Base-by-base conservation (phyloP, 78 protist genomes). In the Thecamonas trahens region DNA sequence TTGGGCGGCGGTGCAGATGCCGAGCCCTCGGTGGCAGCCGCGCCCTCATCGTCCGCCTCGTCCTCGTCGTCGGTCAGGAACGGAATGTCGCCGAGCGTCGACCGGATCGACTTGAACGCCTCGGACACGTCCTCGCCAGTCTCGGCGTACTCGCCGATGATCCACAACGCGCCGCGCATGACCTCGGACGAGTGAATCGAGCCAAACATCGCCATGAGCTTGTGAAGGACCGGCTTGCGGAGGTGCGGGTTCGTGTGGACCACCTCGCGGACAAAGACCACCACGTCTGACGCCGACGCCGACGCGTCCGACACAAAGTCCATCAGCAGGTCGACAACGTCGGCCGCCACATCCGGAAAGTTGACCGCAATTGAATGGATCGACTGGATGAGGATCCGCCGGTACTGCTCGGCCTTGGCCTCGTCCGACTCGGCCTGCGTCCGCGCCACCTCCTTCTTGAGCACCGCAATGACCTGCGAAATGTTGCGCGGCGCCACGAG, bases 311-410 rank as follows among this genome's bases (percentile, higher is more conserved):
- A 88, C 86, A 92, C 14, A 67, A 79, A 86, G 44, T 92, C 96
- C 89, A 92, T 88, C 38, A 88, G 77, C 28, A 83, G 54, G 37
- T 82, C 92, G 22, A 94, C 94, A n/a, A 92, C 93, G n/a, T 29
- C 60, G 9, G 76, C 68, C 20, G 93, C 91, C 14, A 84, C 86
- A 7, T 76, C 89, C 18, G 96, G 97, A 88, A 90, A 91, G 65
- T 82, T 72, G 44, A 90, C 73, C 18, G 92, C 90, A 15, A 87
- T 82, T 29, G 17, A 15, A 77, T 94, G 99, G 60, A 96, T 85
- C 11, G 95, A 65, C 14, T 63, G 7, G 64, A 95, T 74, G 49
- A 95, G 80, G 32, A 79, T 32, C 59, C 84, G 88, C 38, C 95
- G 55, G 79, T 95, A 94, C 49, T 79, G 81, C 28, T 81, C 86